Evolutionary conservation across 495 filamentous ascomycete genomes (phyloP), one percentile per base, ranked within the genome.

Genomic region (Lichina pygmaea): DNA sequence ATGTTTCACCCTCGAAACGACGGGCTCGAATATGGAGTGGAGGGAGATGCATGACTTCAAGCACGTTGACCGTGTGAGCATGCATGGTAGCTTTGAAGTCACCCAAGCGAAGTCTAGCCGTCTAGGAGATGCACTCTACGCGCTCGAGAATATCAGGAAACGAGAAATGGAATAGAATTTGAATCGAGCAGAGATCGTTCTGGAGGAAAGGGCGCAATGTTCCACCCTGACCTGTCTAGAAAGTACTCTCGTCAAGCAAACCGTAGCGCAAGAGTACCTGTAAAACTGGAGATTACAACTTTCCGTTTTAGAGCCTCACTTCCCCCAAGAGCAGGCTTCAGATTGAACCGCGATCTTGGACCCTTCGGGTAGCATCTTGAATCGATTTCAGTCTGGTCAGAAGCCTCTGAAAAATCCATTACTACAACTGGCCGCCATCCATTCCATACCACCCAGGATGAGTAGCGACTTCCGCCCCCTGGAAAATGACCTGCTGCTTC

Each of bases 401-500:
- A 24, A 24, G 24, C 24, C 4, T 24, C 24, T 24, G 2, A 24
- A 24, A 24, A 24, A 24, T 2, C 24, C 24, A 24, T 1, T 24
- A 24, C 24, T 24, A 24, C 2, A 24, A 4, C 24, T 4, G 2
- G 24, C 24, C 24, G 4, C 2, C 2, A 24, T 24, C 24, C 24
- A 24, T 24, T 24, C 24, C 24, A 24, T 24, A 24, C 24, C 4
- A 4, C 4, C 24, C 24, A 24, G 4, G 4, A 24, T 24, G 24
- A 24, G 24, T 24, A 24, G 24, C 2, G 57, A 71, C 54, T 92
- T 93, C 50, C 71, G 72, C 47, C 77, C 82, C 36, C 62, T 95
- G 53, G 72, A 83, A 60, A 97, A 95, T 57, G 89, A 95, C 55
- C 62, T 93, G 47, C 66, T 97, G 51, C 59, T 97, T 48, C 70